These are phyloP conservation scores for Amylostereum areolatum DNA, from an alignment of 1,284 basidiomycete genomes.

Conservation along the genomic window DNA sequence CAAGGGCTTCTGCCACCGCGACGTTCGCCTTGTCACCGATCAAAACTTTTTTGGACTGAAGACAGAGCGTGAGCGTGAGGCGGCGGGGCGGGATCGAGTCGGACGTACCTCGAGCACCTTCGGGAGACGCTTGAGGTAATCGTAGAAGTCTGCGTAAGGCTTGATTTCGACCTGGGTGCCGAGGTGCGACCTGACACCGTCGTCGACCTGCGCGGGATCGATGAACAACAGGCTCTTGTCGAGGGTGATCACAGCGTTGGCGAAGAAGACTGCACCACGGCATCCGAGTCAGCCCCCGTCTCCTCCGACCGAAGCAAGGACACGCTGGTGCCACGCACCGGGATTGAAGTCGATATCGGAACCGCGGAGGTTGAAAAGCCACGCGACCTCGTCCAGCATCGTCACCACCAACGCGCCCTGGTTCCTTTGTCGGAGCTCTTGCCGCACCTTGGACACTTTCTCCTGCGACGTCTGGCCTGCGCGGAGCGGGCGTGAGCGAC, in stretches of 20 bases:
- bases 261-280: conserved; percentile 74
- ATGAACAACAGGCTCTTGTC: conserved; percentile 72
- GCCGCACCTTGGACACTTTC: conserved; percentile 67
- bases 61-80: background rate
- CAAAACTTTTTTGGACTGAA: conserved; percentile 44
- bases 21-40: conserved; percentile 72
- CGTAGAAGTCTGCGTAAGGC: conserved; percentile 69
- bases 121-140: conserved; percentile 49
- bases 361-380: conserved; percentile 94
- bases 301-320: too few relatives aligned
- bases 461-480: conserved; percentile 19
- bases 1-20: conserved; percentile 74
- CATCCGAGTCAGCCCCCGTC: too few relatives aligned
- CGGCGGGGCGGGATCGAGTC: conserved; percentile 20
- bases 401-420: conserved; percentile 68
- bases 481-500: background rate
- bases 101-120: conserved; percentile 39
- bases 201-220: conserved; percentile 57
- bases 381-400: conserved; percentile 86
- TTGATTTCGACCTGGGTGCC: conserved; percentile 58
- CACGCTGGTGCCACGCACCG: conserved; percentile 26
- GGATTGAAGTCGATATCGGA: conserved; percentile 93
- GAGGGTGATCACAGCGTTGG: conserved; percentile 78
- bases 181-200: conserved; percentile 54
- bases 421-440: conserved; percentile 60